phyloP scores from a whole-genome alignment of 305 asterid species.

The Fraxinus ornus region DNA sequence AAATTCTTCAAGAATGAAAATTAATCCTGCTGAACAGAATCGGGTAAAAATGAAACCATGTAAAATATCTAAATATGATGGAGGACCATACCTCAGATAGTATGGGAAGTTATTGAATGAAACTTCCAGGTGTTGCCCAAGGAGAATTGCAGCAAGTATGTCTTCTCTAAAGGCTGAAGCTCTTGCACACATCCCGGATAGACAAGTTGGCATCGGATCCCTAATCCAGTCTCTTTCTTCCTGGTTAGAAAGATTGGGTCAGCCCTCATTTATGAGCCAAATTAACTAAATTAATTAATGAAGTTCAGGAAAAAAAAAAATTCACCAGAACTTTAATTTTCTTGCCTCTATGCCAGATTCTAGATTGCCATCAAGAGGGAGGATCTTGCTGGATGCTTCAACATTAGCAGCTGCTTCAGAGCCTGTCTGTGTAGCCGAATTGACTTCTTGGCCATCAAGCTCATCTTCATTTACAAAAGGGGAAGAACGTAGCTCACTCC shows the following conservation, averaged over 20 bases:
- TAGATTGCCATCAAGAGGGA: constrained; percentile 49
- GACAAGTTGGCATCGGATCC: constrained; percentile 46
- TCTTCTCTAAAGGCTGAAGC: constrained; percentile 62
- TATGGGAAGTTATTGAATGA: constrained; percentile 84
- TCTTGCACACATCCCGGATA: constrained; percentile 53
- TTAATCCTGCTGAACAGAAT: background rate
- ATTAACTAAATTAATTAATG: background rate
- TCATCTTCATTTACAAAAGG: constrained; percentile 61
- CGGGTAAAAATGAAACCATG: background rate
- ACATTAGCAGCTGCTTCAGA: constrained; percentile 50
- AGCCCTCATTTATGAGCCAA: background rate
- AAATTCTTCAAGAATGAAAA: background rate
- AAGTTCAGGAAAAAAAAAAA: constrained; percentile 8
- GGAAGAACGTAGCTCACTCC: constrained; percentile 53
- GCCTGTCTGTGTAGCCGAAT: constrained; percentile 55
- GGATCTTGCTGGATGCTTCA: constrained; percentile 48
- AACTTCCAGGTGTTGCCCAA: constrained; percentile 63
- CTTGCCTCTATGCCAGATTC: constrained; percentile 62
- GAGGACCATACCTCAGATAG: constrained; percentile 62
- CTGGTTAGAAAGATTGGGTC: constrained; percentile 7
- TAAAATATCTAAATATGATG: background rate
- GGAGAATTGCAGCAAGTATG: constrained; percentile 51
- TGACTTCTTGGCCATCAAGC: constrained; percentile 72
- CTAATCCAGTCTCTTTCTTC: constrained; percentile 67
- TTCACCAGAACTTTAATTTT: constrained; percentile 33